Evolutionary conservation across 139 green algal genomes (phyloP).

Genomic region (Chlorella sp.): DNA sequence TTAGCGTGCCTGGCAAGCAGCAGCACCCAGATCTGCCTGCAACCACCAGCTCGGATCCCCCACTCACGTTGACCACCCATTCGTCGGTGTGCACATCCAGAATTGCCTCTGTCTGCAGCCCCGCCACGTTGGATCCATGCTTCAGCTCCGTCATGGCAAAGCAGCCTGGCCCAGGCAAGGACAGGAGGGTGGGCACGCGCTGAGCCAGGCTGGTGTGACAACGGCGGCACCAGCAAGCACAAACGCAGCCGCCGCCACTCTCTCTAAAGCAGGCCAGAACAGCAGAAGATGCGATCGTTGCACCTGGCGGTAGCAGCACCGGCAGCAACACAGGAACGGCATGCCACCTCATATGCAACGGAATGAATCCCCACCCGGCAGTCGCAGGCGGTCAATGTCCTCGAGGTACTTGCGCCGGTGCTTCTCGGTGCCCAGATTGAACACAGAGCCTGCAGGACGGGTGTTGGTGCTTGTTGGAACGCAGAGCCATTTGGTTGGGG

Average conservation of each 20-base stretch:
- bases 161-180: slow-evolving; percentile 62
- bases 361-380: neutral
- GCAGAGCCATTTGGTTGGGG: no score
- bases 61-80: slow-evolving; percentile 74
- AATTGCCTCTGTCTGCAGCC: slow-evolving; percentile 80
- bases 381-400: slow-evolving; percentile 67
- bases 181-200: no score
- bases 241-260: no score
- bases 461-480: no score
- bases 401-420: slow-evolving; percentile 80
- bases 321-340: neutral
- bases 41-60: neutral
- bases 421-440: slow-evolving; percentile 78
- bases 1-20: no score
- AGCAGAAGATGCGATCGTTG: no score
- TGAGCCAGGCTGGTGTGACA: no score
- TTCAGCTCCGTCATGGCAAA: slow-evolving; percentile 94
- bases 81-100: slow-evolving; percentile 81
- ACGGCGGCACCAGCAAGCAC: no score
- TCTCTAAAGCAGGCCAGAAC: no score
- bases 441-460: slow-evolving; percentile 48
- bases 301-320: no score
- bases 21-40: no score
- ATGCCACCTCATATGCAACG: neutral
- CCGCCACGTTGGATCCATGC: slow-evolving; percentile 83